Evolutionary conservation across 306 rosid species (phyloP), one percentile per base, ranked within the genome.

Genomic region (Ziziphus jujuba): DNA sequence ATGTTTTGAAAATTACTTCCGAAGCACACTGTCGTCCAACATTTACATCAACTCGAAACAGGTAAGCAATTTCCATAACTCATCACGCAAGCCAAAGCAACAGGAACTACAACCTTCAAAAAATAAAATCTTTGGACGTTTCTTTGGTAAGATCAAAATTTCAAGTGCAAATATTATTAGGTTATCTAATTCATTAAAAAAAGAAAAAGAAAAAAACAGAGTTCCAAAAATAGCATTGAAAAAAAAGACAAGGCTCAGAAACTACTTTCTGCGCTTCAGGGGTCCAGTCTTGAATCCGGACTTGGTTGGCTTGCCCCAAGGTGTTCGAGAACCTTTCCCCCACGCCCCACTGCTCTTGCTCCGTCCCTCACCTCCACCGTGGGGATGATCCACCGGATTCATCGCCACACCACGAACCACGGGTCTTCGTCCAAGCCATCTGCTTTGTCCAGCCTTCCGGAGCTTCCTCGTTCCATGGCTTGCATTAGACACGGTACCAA

Each of bases 301-400:
- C 82, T 91, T 89, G 3, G 81, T 75, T 40, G 96, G 97, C 71
- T 89, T 91, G 21, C 95, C 96, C 96, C 91, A 89, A 35, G 96
- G 97, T 64, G 95, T 78, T 17, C 70, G 88, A 53, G 96, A 81
- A 31, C 69, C 77, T 70, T 23, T 62, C 15, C 97, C 95, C 48
- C 43, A 74, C 45, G 49, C 47, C 3, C 92, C 97, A 75, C 90
- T 75, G 75, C 89, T 82, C 87, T 83, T 89, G 80, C 96, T 85
- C 78, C 72, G 83, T 62, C 95, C 96, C 82, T 85, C 95, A 54
- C 96, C 95, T 74, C 98, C 92, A 66, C 98, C 98, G 56, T 90
- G 95, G 59, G 95, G 97, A 85, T 84, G 97, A 79, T 90, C 95
- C 24, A 87, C 72, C 0, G 87, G 90, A 73, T 89, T 91, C 98